Conservation (phyloP, 2,329 filamentous ascomycete species). For the Ceratocystis smalleyi region DNA sequence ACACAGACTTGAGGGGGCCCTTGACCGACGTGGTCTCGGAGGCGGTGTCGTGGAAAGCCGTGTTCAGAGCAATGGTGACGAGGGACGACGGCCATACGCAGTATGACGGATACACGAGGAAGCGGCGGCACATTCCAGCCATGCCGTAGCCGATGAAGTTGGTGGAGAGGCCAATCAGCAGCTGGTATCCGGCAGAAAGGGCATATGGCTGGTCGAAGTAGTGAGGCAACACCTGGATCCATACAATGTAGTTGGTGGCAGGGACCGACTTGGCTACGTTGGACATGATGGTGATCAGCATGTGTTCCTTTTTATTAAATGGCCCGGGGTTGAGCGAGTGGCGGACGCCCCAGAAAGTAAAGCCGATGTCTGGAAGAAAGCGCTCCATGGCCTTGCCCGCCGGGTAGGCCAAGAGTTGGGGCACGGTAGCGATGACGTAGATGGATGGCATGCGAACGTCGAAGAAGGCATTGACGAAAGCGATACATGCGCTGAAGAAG, state of each 20-base stretch:
- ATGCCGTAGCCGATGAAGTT: slow-evolving; percentile 42
- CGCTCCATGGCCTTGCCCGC: slow-evolving; percentile 32
- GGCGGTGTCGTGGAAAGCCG: slow-evolving; percentile 31
- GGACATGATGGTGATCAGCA: slow-evolving; percentile 41
- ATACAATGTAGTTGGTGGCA: slow-evolving; percentile 36
- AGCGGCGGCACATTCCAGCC: slow-evolving; percentile 34
- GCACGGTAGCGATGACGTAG: slow-evolving; percentile 35
- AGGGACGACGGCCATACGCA: slow-evolving; percentile 40
- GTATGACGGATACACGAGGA: slow-evolving; percentile 37
- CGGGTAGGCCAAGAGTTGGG: slow-evolving; percentile 38
- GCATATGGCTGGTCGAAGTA: slow-evolving; percentile 39
- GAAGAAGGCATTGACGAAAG: slow-evolving; percentile 40
- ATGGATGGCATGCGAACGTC: slow-evolving; percentile 38
- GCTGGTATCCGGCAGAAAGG: slow-evolving; percentile 33
- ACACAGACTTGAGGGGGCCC: slow-evolving; percentile 26
- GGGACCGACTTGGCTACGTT: slow-evolving; percentile 33
- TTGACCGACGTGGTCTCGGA: slow-evolving; percentile 21
- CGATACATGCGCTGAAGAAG: slow-evolving; percentile 30
- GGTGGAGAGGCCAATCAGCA: slow-evolving; percentile 34
- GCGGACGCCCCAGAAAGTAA: slow-evolving; percentile 26
- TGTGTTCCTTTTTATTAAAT: slow-evolving; percentile 41
- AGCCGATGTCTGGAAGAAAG: slow-evolving; percentile 30
- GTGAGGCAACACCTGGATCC: slow-evolving; percentile 32
- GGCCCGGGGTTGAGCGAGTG: slow-evolving; percentile 32
- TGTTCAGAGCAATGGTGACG: slow-evolving; percentile 35